phyloP scores from a whole-genome alignment of 148 eudicot species.

The Hydrangea macrophylla region DNA sequence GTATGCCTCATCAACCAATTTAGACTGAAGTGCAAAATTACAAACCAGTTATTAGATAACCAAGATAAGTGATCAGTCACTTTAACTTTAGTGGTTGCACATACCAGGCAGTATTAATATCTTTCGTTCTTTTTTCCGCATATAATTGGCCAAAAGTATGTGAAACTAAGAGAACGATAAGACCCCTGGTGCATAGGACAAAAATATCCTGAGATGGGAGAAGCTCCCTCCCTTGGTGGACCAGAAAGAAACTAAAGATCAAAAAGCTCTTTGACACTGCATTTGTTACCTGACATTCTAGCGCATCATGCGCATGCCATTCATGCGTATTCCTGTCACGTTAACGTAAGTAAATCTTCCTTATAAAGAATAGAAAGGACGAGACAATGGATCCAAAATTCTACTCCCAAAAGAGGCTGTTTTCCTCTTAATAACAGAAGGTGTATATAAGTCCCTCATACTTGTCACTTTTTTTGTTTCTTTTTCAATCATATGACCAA shows the following conservation, averaged over 20 bases:
- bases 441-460: conserved; percentile 51
- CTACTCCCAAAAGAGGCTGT: conserved; percentile 55
- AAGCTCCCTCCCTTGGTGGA: not conserved
- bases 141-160: not conserved
- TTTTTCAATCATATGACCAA: conserved; percentile 81
- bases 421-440: conserved; percentile 45
- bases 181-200: not conserved
- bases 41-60: no score
- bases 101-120: no score
- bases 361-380: conserved; percentile 44
- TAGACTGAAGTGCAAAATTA: no score
- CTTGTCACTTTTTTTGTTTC: conserved; percentile 6
- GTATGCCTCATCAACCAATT: no score
- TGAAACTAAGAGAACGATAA: no score
- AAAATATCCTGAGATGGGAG: not conserved
- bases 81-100: no score
- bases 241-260: not conserved
- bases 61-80: no score
- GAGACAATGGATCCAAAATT: conserved; percentile 55
- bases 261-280: not conserved
- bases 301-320: conserved; percentile 45
- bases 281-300: conserved; percentile 32
- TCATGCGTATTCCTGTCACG: conserved; percentile 43
- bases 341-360: conserved; percentile 60
- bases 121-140: not conserved